Conservation (phyloP, 495 filamentous ascomycete species). For the Lasiosphaeria hispida region DNA sequence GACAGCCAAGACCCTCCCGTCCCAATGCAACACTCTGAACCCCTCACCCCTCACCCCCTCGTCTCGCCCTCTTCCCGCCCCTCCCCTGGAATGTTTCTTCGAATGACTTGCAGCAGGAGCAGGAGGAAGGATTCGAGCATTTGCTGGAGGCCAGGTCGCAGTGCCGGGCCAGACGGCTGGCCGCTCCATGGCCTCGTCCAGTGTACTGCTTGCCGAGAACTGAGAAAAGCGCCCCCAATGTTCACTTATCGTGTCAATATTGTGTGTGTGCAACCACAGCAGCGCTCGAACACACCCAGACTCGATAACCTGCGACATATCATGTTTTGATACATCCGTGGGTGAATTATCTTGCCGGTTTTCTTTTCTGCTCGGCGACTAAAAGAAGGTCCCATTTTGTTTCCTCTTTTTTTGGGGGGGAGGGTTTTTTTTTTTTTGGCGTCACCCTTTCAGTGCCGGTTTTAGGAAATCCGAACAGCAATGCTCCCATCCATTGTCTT, state of each 20-base stretch:
- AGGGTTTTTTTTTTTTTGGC: not conserved
- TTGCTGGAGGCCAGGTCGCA: not conserved
- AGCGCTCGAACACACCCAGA: not conserved
- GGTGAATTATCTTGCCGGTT: not conserved
- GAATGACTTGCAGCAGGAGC: conserved; percentile 1
- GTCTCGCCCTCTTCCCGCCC: not conserved
- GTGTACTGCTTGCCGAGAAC: too few relatives aligned
- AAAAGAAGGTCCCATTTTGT: not conserved
- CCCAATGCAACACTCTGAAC: not conserved
- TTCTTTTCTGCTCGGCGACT: not conserved
- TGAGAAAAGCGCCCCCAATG: not conserved
- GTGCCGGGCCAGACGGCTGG: too few relatives aligned
- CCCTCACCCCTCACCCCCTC: not conserved
- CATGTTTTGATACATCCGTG: conserved; percentile 7
- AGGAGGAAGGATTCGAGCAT: not conserved
- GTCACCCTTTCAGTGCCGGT: not conserved
- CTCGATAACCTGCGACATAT: conserved; percentile 7
- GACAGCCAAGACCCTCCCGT: not conserved
- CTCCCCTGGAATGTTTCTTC: not conserved
- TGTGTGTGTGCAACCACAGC: too few relatives aligned
- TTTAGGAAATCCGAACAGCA: too few relatives aligned
- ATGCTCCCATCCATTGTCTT: too few relatives aligned
- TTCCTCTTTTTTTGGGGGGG: not conserved
- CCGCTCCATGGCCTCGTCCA: too few relatives aligned
- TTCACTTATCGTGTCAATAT: too few relatives aligned